A percentile compares a stretch with the other conserved stretches of the same genome.
Conservation (phyloP, 352 stramenopile species). For the Pythium sukuiense region DNA sequence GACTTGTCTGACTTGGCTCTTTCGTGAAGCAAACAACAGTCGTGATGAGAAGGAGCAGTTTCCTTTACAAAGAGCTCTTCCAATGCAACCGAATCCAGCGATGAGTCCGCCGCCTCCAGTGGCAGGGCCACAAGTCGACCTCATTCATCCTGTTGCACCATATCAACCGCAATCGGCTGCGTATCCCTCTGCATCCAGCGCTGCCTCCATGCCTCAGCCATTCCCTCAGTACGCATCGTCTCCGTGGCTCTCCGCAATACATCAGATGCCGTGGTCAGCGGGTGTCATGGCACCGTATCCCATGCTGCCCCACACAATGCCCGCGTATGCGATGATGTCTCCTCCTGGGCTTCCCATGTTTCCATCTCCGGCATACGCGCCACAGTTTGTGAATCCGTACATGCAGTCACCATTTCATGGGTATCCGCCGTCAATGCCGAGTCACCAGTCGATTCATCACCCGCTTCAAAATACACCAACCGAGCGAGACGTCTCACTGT, state of each 20-base stretch:
- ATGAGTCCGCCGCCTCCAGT: background rate
- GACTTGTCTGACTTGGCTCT: background rate
- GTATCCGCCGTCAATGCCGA: background rate
- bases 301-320: background rate
- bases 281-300: background rate
- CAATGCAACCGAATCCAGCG: background rate
- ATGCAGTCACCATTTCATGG: background rate
- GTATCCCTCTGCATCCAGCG: background rate
- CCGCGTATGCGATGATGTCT: slow-evolving; percentile 10
- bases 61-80: background rate
- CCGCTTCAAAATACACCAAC: background rate
- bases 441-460: background rate
- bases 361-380: background rate
- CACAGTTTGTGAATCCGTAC: background rate
- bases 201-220: background rate
- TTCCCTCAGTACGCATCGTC: background rate
- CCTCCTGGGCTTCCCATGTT: slow-evolving; percentile 3
- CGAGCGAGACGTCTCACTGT: background rate
- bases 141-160: background rate
- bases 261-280: background rate
- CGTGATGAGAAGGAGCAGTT: background rate
- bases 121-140: background rate
- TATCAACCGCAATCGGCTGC: background rate
- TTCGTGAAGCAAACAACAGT: background rate
- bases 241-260: background rate